Percentiles rank a stretch among this genome's conserved stretches.
phyloP scores from a whole-genome alignment of 2,329 filamentous ascomycete species.

The Sphaerulina populicola region DNA sequence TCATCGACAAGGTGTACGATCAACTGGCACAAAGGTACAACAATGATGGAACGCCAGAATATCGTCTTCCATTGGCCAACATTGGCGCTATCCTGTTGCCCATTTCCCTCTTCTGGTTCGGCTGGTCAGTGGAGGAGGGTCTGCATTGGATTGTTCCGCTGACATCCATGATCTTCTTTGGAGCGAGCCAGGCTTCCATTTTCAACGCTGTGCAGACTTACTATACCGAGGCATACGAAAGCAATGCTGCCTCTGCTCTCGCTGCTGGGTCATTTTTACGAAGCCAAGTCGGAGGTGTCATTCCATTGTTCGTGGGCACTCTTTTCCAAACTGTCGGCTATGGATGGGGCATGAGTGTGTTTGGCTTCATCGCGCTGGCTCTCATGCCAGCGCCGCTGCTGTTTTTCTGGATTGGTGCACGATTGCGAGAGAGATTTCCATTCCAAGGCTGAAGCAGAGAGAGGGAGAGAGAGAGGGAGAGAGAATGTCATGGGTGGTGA shows the following conservation, averaged over 20 bases:
- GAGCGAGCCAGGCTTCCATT: slow-evolving; percentile 46
- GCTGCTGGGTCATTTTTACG: slow-evolving; percentile 43
- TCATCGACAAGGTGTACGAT: slow-evolving; percentile 42
- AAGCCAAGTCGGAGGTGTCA: slow-evolving; percentile 39
- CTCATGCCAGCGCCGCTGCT: slow-evolving; percentile 43
- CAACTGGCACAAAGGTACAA: slow-evolving; percentile 35
- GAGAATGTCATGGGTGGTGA: too few relatives aligned
- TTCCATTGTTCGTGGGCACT: slow-evolving; percentile 38
- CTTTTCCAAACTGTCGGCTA: slow-evolving; percentile 40
- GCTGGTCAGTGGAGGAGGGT: slow-evolving; percentile 37
- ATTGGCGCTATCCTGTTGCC: slow-evolving; percentile 40
- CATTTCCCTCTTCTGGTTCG: slow-evolving; percentile 37
- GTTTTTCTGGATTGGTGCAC: slow-evolving; percentile 42
- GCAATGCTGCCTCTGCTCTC: slow-evolving; percentile 43
- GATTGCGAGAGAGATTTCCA: slow-evolving; percentile 39
- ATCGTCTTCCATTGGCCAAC: slow-evolving; percentile 39
- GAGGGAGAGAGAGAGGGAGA: too few relatives aligned
- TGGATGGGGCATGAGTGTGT: slow-evolving; percentile 43
- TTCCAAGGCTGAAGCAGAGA: slow-evolving; percentile 18
- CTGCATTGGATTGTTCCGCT: slow-evolving; percentile 37
- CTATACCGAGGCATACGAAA: slow-evolving; percentile 45
- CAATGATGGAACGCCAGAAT: slow-evolving; percentile 37
- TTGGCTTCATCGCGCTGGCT: slow-evolving; percentile 38
- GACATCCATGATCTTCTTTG: slow-evolving; percentile 40
- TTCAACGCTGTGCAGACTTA: slow-evolving; percentile 48